Base-by-base conservation (phyloP, 305 asterid species). In the Solanum hybrid region DNA sequence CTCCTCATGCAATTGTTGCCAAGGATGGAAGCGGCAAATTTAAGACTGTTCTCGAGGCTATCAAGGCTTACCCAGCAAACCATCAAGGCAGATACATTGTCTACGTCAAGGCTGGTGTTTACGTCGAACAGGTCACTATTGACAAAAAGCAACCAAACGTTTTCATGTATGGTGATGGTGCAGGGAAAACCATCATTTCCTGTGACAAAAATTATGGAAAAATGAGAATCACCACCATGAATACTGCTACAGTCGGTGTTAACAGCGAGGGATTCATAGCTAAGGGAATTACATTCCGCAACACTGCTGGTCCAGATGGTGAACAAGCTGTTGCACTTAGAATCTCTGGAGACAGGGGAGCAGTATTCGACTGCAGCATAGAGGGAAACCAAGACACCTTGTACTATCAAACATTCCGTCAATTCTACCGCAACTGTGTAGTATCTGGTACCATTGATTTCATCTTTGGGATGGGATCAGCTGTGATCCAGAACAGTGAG, bases 281-380 rank as follows among this genome's bases (percentile, higher is more conserved):
- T 0, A 90, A 90, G 14, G 90, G 93, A n/a, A 93, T 97, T 88
- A 95, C 97, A 6, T 93, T 97, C 94, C 93, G 94, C 4, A 95
- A 97, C 86, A 92, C 92, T 4, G 97, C 97, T 2, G 98, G 98
- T 18, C 92, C 96, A 0, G 91, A 91, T 7, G 98, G 97, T 8
- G 93, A 92, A 28, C 98, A 95, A 22, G 99, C 97, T 0, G 99
- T 97, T 75, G 99, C 99, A 2, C 95, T 94, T 64, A 92, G 98
- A 1, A 87, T 93, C 20, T 37, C 78, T 3, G 94, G 94, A 1
- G 97, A 95, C 87, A 91, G 35, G 91, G 80, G 95, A 0, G 96
- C 94, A 2, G 5, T 96, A 24, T 96, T 95, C 78, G 97, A 96
- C 88, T 96, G 98, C 94, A 94, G 93, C 94, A 93, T 96, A 18